phyloP scores from a whole-genome alignment of 176 grass and related monocot genomes.

The Triticum monococcum region DNA sequence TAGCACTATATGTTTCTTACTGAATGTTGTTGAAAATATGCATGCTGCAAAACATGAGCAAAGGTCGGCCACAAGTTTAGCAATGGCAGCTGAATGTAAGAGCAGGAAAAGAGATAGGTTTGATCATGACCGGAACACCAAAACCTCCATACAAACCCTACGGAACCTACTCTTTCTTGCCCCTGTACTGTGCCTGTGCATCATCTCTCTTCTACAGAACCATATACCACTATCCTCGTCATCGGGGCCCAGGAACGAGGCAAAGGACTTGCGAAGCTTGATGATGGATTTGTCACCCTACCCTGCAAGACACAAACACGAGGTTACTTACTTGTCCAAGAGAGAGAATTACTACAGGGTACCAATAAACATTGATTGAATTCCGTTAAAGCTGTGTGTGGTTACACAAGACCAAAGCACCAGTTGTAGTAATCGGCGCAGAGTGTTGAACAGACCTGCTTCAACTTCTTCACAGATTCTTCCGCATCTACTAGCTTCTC shows the following conservation, averaged over 20 bases:
- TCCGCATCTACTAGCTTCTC: no score
- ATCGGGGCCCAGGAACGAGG: background rate
- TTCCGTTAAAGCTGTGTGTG: no score
- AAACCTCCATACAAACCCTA: background rate
- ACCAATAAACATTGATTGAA: no score
- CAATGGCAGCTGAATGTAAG: background rate
- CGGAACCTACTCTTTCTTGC: background rate
- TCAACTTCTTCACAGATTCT: no score
- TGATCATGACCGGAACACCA: no score
- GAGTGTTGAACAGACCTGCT: no score
- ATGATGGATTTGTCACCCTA: no score
- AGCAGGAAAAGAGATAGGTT: background rate
- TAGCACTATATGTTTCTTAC: background rate
- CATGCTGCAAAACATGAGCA: background rate
- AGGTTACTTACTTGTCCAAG: no score
- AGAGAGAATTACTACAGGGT: no score
- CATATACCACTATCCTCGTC: background rate
- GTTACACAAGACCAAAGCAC: no score
- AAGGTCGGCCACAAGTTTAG: background rate
- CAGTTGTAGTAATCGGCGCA: no score
- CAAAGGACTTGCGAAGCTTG: background rate
- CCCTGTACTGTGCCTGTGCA: background rate
- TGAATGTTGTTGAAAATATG: background rate
- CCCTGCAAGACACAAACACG: no score
- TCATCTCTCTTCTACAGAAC: background rate